Evolutionary conservation across 2,329 filamentous ascomycete species (phyloP).

Genomic region (Alternaria consortialis): DNA sequence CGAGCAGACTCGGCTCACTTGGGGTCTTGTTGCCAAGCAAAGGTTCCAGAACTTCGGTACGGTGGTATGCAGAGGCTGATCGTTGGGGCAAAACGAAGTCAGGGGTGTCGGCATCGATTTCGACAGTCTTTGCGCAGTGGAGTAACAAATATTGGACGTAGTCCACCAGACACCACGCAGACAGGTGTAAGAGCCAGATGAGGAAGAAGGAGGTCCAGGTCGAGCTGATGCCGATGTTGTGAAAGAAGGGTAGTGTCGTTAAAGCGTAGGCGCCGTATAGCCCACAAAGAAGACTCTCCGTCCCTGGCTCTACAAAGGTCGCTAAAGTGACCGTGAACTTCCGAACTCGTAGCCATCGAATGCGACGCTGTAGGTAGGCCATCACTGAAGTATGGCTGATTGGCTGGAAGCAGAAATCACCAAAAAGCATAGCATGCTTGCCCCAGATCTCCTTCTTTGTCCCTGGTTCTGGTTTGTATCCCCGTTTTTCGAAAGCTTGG

Average conservation of each 20-base stretch:
- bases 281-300: conserved; percentile 86
- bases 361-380: conserved; percentile 81
- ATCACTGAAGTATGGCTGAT: conserved; percentile 80
- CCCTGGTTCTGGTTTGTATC: conserved; percentile 33
- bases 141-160: conserved; percentile 76
- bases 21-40: conserved; percentile 26
- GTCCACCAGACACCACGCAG: conserved; percentile 78
- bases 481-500: conserved; percentile 40
- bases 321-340: conserved; percentile 93
- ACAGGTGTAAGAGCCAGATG: conserved; percentile 73
- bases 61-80: conserved; percentile 45
- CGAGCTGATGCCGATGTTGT: conserved; percentile 63
- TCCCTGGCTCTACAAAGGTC: conserved; percentile 90
- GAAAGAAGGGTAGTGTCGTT: conserved; percentile 75
- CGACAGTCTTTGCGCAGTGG: conserved; percentile 76
- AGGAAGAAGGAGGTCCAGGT: conserved; percentile 73
- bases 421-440: conserved; percentile 85
- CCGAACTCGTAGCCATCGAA: conserved; percentile 89
- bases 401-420: conserved; percentile 89
- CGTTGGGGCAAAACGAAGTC: conserved; percentile 68
- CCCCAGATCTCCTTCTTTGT: conserved; percentile 59
- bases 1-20: conserved; percentile 25
- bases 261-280: conserved; percentile 80
- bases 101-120: conserved; percentile 76
- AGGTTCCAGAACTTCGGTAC: conserved; percentile 31